Evolutionary conservation across 2,329 filamentous ascomycete species (phyloP), one percentile per base, ranked within the genome.

Genomic region (Phyllosticta citribraziliensis): DNA sequence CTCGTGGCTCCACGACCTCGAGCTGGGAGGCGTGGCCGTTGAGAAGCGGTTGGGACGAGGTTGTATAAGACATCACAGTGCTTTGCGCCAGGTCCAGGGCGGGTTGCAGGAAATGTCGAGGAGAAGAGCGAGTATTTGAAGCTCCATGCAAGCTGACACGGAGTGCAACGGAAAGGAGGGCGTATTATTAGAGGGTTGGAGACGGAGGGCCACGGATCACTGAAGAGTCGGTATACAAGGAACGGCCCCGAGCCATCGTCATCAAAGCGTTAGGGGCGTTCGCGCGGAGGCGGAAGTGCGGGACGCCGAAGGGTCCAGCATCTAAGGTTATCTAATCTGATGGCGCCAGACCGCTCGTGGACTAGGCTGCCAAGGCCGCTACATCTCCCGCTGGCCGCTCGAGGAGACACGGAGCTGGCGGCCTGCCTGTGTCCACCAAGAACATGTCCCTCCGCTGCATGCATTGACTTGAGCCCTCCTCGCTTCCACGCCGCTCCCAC

Each of bases 1-100:
- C 67, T 51, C 72, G 71, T 40, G 73, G 73, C 47, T 72, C 63
- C 54, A 69, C 67, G 54, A 68, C 65, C 3, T 71, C 67, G 5
- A 51, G 60, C 25, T 30, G n/a, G 33, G 33, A 40, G 33, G 64
- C 58, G 52, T 70, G 61, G 25, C 68, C 71, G 57, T 69, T 70
- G 27, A 24, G 17, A n/a, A 20, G 5, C 11, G 51, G 27, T 33
- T 30, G 61, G 20, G 58, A 61, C 14, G 61, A 57, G 52, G 61
- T 59, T 19, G 51, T 22, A 35, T 55, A 54, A 19, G 56, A 24
- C 60, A 61, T 57, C 30, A 30, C 24, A 50, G 40, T 33, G 55
- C 3, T 55, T 51, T 40, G 51, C 56, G 56, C 52, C 24, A 58
- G 30, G 60, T 57, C 52, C 56, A 40, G 14, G 51, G 30, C 22